Evolutionary conservation across 2,329 filamentous ascomycete species (phyloP), one percentile per base, ranked within the genome.

Genomic region (Colletotrichum sp.): DNA sequence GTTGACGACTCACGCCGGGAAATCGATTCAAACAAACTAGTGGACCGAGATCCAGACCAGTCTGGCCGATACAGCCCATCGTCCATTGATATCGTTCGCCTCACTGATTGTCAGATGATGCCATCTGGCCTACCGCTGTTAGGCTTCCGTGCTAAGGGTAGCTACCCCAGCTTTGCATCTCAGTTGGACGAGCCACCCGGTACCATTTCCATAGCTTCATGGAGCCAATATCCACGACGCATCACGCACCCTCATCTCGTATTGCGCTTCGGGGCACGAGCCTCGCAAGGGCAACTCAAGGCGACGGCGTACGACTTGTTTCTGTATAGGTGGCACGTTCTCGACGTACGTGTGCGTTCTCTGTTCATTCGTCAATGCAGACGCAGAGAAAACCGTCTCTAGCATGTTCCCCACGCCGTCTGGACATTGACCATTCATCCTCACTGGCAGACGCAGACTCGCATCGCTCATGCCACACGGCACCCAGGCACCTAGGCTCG

Each of bases 391-490:
- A 39, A 28, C 30, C 48, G 21, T 7, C 57, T 34, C 21, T 60
- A 28, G 43, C 26, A 21, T 60, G 16, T 36, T 70, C 59, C 57
- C 68, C 59, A 64, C 63, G 61, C 59, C 60, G 34, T 71, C 60
- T 52, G 21, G 61, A 68, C 34, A 63, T 52, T 68, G 69, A 43
- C 64, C 70, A 67, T 63, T 72, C 57, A 70, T 24, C 55, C 55
- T 30, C 68, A 55, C 28, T 61, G 18, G 43, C 60, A 67, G 36
- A 39, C 39, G 14, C 34, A 55, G 30, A 36, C 48, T 65, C 32
- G 68, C 68, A 72, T 61, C 52, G 68, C 68, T 72, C 63, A 75
- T 72, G 72, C 52, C 68, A 67, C 72, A 70, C 65, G 70, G 36
- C 59, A 60, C 43, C 26, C 26, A 59, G 63, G 24, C 57, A 36